phyloP scores from a whole-genome alignment of 1,284 basidiomycete species.

The Marasmius fiardii region DNA sequence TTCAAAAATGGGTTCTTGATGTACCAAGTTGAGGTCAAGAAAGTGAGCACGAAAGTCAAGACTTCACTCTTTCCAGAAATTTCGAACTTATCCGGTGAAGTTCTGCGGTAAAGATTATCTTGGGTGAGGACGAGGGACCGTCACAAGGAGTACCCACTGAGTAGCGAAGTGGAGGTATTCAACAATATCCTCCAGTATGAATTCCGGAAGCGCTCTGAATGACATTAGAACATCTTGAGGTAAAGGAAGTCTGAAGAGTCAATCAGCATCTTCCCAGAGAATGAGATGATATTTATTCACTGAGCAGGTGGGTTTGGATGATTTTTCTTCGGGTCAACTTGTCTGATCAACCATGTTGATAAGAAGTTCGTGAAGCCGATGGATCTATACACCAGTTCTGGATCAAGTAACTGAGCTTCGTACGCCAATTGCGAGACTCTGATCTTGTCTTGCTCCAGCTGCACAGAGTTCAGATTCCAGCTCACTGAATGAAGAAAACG shows the following conservation, averaged over 20 bases:
- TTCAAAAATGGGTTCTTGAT: constrained; percentile 99
- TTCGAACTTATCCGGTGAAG: constrained; percentile 79
- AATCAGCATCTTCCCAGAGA: not conserved
- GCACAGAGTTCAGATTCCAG: not conserved
- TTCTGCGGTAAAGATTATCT: constrained; percentile 42
- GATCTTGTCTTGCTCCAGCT: constrained; percentile 70
- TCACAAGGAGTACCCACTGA: constrained; percentile 46
- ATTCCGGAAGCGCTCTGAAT: constrained; percentile 93
- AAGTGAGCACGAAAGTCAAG: constrained; percentile 88
- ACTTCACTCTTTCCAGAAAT: constrained; percentile 84
- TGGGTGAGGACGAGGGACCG: constrained; percentile 8
- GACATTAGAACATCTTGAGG: constrained; percentile 80
- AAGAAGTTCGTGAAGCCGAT: constrained; percentile 87
- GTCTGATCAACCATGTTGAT: constrained; percentile 92
- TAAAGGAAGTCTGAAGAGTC: constrained; percentile 67
- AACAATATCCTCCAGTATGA: constrained; percentile 91
- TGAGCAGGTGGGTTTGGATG: constrained; percentile 73
- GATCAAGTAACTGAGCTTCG: constrained; percentile 85
- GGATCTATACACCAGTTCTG: constrained; percentile 77
- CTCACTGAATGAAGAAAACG: not conserved
- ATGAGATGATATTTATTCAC: constrained; percentile 41
- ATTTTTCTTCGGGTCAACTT: constrained; percentile 80
- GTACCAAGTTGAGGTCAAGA: constrained; percentile 93
- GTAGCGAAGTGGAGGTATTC: constrained; percentile 86
- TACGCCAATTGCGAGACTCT: constrained; percentile 75